A percentile compares a stretch with the other conserved stretches of the same genome.
phyloP scores from a whole-genome alignment of 495 filamentous ascomycete species.

The Hamigera avellanea region DNA sequence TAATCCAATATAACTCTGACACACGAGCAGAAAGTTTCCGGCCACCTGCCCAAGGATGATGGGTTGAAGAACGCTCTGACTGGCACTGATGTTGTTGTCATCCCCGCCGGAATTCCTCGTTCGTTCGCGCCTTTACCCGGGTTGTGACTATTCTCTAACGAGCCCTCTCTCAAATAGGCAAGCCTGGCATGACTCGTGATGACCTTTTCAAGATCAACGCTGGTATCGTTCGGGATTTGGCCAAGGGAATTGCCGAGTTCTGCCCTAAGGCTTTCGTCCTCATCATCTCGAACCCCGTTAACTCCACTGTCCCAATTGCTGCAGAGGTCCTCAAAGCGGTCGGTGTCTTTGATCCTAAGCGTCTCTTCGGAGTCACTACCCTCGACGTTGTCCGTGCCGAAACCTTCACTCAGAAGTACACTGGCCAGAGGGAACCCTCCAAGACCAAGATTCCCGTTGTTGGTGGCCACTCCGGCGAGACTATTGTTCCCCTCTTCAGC shows the following conservation, averaged over 20 bases:
- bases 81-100: conserved; percentile 88
- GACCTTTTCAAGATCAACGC: conserved; percentile 99
- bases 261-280: conserved; percentile 86
- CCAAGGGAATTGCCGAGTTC: conserved; percentile 73
- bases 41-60: conserved; percentile 82
- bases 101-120: conserved; percentile 97
- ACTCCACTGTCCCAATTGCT: conserved; percentile 96
- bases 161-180: conserved; percentile 45
- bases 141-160: conserved; percentile 3
- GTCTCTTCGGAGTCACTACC: conserved; percentile 95
- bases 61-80: conserved; percentile 80
- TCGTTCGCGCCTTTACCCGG: conserved; percentile 22
- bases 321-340: conserved; percentile 90
- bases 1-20: neutral
- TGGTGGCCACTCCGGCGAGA: conserved; percentile 94
- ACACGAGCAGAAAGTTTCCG: conserved; percentile 67
- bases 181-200: conserved; percentile 98
- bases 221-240: conserved; percentile 79
- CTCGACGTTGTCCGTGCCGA: conserved; percentile 96
- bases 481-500: conserved; percentile 96
- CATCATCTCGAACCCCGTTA: conserved; percentile 98
- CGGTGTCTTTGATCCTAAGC: conserved; percentile 84
- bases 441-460: conserved; percentile 81
- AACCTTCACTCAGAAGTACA: conserved; percentile 84
- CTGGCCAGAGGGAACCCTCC: conserved; percentile 68